Conservation (phyloP, 176 grass and related monocot species). For the Aegilops umbellulata region DNA sequence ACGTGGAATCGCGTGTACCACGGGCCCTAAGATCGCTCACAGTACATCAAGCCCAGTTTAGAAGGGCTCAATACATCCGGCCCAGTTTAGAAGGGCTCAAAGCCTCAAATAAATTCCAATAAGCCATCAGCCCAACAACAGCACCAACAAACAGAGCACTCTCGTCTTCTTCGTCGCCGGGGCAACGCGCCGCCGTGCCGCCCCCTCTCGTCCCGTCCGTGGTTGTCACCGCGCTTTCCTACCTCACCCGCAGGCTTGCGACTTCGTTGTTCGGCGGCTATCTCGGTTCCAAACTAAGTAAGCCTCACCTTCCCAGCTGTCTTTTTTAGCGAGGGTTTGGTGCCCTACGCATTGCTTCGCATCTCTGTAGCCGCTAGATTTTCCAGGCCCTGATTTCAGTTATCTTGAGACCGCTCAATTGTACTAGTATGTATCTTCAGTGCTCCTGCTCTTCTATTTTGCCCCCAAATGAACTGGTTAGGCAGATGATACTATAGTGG, state of each 20-base stretch:
- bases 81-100: neutral
- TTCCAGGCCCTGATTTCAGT: neutral
- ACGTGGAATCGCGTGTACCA: too few species aligned
- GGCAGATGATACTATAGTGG: neutral
- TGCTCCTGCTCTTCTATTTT: neutral
- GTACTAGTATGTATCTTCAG: neutral
- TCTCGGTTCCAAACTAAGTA: neutral
- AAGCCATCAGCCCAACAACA: neutral
- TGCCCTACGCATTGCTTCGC: neutral
- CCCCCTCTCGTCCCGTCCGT: neutral
- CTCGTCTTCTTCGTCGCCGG: neutral
- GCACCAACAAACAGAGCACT: too few species aligned
- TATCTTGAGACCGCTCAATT: neutral
- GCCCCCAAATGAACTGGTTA: neutral
- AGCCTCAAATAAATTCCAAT: neutral
- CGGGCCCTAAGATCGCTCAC: neutral
- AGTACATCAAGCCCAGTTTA: neutral
- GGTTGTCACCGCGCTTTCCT: neutral
- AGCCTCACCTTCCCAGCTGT: neutral
- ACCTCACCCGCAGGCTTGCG: neutral
- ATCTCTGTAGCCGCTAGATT: neutral
- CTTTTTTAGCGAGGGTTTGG: neutral
- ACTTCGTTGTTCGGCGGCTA: neutral
- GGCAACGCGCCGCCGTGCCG: neutral
- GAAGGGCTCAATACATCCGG: neutral